Evolutionary conservation across 2,329 filamentous ascomycete species (phyloP).

Genomic region (Harringtonia lauricola): DNA sequence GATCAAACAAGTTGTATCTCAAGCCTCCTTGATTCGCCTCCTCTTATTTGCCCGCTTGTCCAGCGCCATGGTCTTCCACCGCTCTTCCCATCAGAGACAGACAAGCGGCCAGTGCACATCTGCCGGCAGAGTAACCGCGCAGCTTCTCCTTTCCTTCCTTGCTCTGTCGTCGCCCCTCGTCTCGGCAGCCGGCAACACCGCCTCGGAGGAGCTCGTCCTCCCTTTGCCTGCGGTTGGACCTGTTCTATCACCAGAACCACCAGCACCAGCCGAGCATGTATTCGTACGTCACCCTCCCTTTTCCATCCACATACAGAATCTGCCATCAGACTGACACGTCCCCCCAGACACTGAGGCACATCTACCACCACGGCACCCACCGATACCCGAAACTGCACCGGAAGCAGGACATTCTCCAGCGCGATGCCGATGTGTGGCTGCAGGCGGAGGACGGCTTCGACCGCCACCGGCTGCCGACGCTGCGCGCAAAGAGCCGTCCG

Average conservation of each 20-base stretch:
- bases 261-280: conserved; percentile 40
- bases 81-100: conserved; percentile 12
- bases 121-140: conserved; percentile 50
- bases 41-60: neutral
- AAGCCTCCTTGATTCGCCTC: neutral
- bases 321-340: conserved; percentile 4
- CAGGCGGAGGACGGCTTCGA: conserved; percentile 46
- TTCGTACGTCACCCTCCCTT: conserved; percentile 30
- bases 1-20: neutral
- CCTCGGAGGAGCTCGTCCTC: conserved; percentile 30
- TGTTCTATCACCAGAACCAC: conserved; percentile 30
- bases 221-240: conserved; percentile 28
- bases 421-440: conserved; percentile 51
- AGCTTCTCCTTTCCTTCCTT: conserved; percentile 55
- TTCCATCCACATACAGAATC: too few species aligned
- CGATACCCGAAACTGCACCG: conserved; percentile 67
- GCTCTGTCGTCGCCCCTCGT: conserved; percentile 37
- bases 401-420: conserved; percentile 55
- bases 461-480: conserved; percentile 36
- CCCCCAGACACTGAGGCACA: conserved; percentile 61
- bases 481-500: conserved; percentile 53
- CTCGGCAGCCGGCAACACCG: conserved; percentile 18
- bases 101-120: conserved; percentile 34
- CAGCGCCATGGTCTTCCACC: conserved; percentile 14
- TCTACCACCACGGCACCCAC: conserved; percentile 85